Percentiles rank a stretch among this genome's conserved stretches.
Conservation (phyloP, 2,329 filamentous ascomycete species). For the Fusarium napiforme region DNA sequence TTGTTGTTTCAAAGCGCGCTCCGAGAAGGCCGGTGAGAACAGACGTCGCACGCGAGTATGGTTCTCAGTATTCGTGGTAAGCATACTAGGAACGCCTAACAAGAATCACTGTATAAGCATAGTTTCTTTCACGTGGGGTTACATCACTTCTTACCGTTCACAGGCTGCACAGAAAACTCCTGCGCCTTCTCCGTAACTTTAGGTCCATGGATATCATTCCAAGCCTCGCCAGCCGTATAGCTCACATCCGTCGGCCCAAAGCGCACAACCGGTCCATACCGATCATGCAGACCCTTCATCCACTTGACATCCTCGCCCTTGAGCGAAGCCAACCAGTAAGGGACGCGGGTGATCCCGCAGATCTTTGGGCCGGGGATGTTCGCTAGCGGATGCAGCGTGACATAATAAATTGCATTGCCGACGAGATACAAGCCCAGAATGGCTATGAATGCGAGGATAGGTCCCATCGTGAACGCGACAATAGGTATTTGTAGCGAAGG, state of each 20-base stretch:
- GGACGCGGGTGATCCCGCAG: conserved; percentile 12
- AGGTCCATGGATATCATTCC: conserved; percentile 16
- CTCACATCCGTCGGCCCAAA: conserved; percentile 24
- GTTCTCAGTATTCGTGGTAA: not conserved
- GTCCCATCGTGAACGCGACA: not conserved
- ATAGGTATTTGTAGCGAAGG: not conserved
- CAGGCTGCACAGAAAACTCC: conserved; percentile 7
- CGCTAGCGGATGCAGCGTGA: conserved; percentile 16
- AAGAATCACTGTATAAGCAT: not conserved
- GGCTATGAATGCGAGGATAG: not conserved
- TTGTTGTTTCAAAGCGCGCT: conserved; percentile 23
- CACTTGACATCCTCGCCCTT: conserved; percentile 11
- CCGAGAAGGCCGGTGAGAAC: conserved; percentile 16
- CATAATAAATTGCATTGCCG: not conserved
- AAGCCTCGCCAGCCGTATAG: conserved; percentile 12
- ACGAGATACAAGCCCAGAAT: not conserved
- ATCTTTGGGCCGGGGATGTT: conserved; percentile 18
- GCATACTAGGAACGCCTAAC: conserved; percentile 17
- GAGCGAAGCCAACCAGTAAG: conserved; percentile 3
- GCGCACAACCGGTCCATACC: conserved; percentile 19
- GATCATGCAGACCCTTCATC: conserved; percentile 17
- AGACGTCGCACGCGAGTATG: conserved; percentile 7
- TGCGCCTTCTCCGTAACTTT: conserved; percentile 14
- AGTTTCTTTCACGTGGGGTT: too few species aligned
- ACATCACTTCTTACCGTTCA: not conserved